Evolutionary conservation across 305 asterid genomes (phyloP).

Genomic region (Fraxinus baroniana): DNA sequence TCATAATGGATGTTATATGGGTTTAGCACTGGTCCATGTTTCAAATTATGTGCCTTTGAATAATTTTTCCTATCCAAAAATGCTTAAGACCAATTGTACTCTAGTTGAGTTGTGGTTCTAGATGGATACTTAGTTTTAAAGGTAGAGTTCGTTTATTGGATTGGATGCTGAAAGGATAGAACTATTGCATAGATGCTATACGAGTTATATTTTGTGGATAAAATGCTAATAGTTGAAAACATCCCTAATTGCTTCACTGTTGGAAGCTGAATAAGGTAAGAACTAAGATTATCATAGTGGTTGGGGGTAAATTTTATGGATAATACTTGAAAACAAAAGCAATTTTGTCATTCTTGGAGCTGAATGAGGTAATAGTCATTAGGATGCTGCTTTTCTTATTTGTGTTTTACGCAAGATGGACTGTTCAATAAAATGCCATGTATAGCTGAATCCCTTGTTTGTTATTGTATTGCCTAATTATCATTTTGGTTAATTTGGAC

Average conservation of each 20-base stretch:
- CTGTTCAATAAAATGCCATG: no score
- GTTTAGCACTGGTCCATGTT: constrained; percentile 2
- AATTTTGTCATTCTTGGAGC: neutral
- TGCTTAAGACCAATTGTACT: neutral
- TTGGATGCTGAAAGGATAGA: neutral
- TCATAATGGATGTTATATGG: neutral
- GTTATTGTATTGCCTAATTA: no score
- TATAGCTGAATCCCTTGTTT: no score
- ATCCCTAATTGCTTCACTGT: neutral
- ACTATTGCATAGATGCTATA: neutral
- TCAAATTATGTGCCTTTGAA: constrained; percentile 2
- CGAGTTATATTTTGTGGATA: neutral
- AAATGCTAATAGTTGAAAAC: neutral
- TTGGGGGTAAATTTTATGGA: neutral
- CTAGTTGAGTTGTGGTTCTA: constrained; percentile 4
- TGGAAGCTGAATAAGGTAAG: neutral
- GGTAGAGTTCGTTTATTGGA: neutral
- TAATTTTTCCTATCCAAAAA: neutral
- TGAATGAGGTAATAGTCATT: neutral
- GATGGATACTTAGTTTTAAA: neutral
- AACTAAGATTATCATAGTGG: neutral
- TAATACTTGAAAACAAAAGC: neutral
- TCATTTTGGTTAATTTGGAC: no score
- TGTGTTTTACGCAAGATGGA: neutral
- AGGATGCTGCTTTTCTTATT: neutral